A percentile compares a stretch with the other conserved stretches of the same genome.
Conservation (phyloP, 306 rosid species). For the Rosa rugosa region DNA sequence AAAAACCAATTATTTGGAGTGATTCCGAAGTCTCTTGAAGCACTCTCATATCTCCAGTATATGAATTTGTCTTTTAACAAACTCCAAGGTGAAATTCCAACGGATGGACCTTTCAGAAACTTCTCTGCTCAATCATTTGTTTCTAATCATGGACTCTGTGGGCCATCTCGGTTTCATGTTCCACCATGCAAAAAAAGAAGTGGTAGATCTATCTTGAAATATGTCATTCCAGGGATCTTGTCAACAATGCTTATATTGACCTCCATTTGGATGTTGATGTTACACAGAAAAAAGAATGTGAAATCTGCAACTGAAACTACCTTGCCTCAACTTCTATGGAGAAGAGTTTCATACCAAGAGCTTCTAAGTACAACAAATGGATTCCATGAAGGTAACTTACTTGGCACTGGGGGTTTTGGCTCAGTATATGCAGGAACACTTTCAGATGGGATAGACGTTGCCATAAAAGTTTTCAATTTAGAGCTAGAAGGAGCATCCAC, state of each 20-base stretch:
- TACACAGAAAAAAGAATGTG: not conserved
- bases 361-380: constrained; percentile 24
- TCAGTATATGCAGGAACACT: too few species aligned
- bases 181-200: constrained; percentile 19
- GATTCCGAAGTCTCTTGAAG: not conserved
- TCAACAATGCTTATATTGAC: not conserved
- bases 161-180: constrained; percentile 5
- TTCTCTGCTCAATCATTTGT: constrained; percentile 32
- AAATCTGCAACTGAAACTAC: too few species aligned
- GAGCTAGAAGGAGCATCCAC: too few species aligned
- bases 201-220: not conserved
- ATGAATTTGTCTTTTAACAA: constrained; percentile 13
- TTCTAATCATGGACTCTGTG: constrained; percentile 29
- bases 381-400: not conserved
- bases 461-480: too few species aligned
- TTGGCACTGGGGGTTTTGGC: not conserved
- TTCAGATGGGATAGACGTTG: too few species aligned
- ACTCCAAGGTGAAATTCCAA: constrained; percentile 32
- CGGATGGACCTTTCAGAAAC: constrained; percentile 15
- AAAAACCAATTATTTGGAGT: not conserved
- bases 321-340: constrained; percentile 3
- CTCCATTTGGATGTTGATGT: not conserved
- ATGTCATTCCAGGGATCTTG: not conserved
- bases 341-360: constrained; percentile 21
- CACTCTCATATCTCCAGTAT: not conserved